These are phyloP conservation scores for Pseudocohnilembus persalinus DNA, from an alignment of 169 alveolate genomes.

Conservation along the genomic window DNA sequence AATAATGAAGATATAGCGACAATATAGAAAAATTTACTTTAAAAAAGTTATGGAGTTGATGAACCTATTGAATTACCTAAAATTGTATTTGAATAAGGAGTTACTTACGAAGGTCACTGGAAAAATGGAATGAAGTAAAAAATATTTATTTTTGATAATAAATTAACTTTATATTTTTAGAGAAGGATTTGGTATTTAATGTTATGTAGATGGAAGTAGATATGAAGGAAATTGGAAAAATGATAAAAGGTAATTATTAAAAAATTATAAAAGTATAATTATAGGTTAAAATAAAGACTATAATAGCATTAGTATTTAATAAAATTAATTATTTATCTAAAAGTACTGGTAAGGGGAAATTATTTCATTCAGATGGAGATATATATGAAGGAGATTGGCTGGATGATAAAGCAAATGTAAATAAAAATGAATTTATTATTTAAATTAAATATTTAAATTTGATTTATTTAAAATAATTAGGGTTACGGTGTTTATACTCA, in stretches of 20 bases:
- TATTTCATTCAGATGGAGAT: conserved; percentile 23
- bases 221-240: conserved; percentile 35
- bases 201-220: conserved; percentile 20
- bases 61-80: not conserved
- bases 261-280: no score
- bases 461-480: not conserved
- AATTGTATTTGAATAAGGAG: not conserved
- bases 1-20: not conserved
- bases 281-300: not conserved
- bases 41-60: not conserved
- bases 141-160: no score
- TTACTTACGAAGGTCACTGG: conserved; percentile 23
- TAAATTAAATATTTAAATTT: no score
- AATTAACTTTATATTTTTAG: not conserved
- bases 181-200: conserved; percentile 28
- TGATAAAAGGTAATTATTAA: conserved; percentile 1
- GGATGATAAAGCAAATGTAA: conserved; percentile 24
- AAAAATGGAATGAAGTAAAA: conserved; percentile 4
- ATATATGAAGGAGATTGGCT: conserved; percentile 31
- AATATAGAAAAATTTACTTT: not conserved
- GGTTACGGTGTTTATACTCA: conserved; percentile 15
- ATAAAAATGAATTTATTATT: no score
- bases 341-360: conserved; percentile 17
- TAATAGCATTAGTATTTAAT: no score
- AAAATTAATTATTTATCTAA: no score